Conservation (phyloP, 345 rosid genomes). For the Salix viminalis region DNA sequence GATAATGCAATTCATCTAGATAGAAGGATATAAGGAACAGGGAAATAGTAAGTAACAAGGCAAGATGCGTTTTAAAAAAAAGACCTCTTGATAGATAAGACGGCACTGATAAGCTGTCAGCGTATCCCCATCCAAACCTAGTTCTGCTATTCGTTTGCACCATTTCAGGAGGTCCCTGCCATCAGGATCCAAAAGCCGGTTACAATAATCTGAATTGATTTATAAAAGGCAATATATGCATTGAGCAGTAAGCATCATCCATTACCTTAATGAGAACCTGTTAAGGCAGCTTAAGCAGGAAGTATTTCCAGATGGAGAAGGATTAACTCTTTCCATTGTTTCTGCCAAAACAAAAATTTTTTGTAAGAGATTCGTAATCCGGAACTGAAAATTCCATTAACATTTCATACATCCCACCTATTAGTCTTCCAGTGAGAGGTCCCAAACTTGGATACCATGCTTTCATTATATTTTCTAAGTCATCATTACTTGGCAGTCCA, state of each 20-base stretch:
- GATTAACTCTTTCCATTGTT: constrained; percentile 54
- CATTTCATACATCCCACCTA: constrained; percentile 49
- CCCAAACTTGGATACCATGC: constrained; percentile 67
- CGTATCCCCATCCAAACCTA: constrained; percentile 22
- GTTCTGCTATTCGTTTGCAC: constrained; percentile 72
- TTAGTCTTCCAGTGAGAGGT: constrained; percentile 51
- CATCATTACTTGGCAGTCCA: constrained; percentile 53
- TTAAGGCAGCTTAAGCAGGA: constrained; percentile 33
- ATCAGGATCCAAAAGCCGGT: constrained; percentile 25
- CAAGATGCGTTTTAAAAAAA: neutral
- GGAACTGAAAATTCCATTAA: constrained; percentile 6
- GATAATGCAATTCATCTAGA: neutral
- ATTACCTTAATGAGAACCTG: constrained; percentile 73
- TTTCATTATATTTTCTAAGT: constrained; percentile 54
- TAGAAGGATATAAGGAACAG: neutral
- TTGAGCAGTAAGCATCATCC: neutral
- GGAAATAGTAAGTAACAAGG: neutral
- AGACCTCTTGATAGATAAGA: constrained; percentile 74
- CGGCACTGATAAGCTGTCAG: constrained; percentile 47
- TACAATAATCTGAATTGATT: constrained; percentile 1
- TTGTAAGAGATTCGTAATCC: constrained; percentile 3
- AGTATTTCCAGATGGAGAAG: constrained; percentile 34
- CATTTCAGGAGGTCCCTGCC: constrained; percentile 91
- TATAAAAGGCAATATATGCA: constrained; percentile 1
- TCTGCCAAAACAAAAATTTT: constrained; percentile 45